A percentile compares a stretch with the other conserved stretches of the same genome.
phyloP scores from a whole-genome alignment of 2,329 filamentous ascomycete genomes.

The Talaromyces albobiverticillius region DNA sequence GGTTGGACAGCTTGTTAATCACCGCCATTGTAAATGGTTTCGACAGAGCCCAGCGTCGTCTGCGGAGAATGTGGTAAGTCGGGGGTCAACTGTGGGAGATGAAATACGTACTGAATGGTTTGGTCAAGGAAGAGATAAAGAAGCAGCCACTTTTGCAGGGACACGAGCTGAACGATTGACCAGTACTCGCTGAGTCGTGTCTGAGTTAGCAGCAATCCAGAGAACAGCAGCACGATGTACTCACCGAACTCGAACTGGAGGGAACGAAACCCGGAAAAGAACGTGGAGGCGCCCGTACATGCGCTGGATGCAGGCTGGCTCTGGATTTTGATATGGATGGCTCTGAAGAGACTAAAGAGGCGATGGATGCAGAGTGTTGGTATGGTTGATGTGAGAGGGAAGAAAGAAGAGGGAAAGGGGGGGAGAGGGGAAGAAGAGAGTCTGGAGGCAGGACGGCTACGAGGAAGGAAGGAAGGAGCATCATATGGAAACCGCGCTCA shows the following conservation, averaged over 20 bases:
- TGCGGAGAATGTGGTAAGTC: not conserved
- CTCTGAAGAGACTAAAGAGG: not conserved
- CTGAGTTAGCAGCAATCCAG: not conserved
- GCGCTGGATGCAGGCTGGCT: not conserved
- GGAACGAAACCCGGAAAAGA: slow-evolving; percentile 13
- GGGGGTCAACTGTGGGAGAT: not conserved
- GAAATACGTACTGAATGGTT: slow-evolving; percentile 2
- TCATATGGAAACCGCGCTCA: too few relatives aligned
- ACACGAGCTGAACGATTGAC: slow-evolving; percentile 7
- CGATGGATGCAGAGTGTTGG: too few relatives aligned
- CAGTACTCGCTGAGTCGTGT: not conserved
- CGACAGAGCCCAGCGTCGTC: slow-evolving; percentile 3
- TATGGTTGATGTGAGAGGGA: too few relatives aligned
- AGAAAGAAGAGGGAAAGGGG: too few relatives aligned
- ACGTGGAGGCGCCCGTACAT: slow-evolving; percentile 15
- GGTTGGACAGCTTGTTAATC: not conserved
- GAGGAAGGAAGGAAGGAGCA: not conserved
- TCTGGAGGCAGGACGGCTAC: too few relatives aligned
- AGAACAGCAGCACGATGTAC: not conserved
- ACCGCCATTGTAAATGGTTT: not conserved
- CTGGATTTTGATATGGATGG: not conserved
- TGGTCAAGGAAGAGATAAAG: slow-evolving; percentile 12
- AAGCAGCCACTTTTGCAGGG: slow-evolving; percentile 13
- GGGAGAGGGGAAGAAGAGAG: too few relatives aligned
- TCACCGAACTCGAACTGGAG: slow-evolving; percentile 6